A percentile compares a stretch with the other conserved stretches of the same genome.
phyloP scores from a whole-genome alignment of 148 eudicot genomes.

The Pharnaceum exiguum region DNA sequence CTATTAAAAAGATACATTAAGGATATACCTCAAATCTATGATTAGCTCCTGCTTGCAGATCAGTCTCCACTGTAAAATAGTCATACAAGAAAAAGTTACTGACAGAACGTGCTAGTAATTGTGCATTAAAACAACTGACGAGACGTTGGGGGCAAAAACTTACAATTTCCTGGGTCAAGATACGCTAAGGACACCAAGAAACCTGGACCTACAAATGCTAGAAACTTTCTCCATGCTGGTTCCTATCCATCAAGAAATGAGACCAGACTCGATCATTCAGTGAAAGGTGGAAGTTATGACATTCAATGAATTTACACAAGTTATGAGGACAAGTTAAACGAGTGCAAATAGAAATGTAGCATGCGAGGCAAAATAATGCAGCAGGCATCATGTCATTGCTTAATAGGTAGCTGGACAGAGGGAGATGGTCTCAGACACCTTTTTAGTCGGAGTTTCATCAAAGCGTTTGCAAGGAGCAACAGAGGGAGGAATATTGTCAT shows the following conservation, averaged over 20 bases:
- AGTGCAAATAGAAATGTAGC: neutral
- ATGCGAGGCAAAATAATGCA: neutral
- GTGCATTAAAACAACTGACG: neutral
- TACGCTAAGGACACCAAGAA: conserved; percentile 73
- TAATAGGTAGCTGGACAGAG: no score
- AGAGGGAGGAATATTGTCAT: conserved; percentile 9
- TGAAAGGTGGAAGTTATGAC: neutral
- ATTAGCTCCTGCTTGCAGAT: conserved; percentile 89
- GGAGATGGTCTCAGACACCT: no score
- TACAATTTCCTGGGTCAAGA: conserved; percentile 81
- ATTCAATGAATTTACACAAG: neutral
- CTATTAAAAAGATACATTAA: neutral
- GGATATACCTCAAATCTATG: conserved; percentile 64
- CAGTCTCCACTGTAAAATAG: conserved; percentile 76
- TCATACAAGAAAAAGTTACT: neutral
- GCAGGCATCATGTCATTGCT: no score
- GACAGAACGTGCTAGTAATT: neutral
- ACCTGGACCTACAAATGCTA: conserved; percentile 77
- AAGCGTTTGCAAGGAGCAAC: conserved; percentile 17
- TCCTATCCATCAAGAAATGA: conserved; percentile 21
- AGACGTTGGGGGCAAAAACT: neutral
- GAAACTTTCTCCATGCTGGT: conserved; percentile 62
- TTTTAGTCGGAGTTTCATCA: conserved; percentile 14
- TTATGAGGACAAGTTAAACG: neutral
- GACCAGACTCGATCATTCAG: neutral